Percentiles rank a stretch among this genome's conserved stretches.
phyloP scores from a whole-genome alignment of 495 filamentous ascomycete genomes.

The Talaromyces proteolyticus region DNA sequence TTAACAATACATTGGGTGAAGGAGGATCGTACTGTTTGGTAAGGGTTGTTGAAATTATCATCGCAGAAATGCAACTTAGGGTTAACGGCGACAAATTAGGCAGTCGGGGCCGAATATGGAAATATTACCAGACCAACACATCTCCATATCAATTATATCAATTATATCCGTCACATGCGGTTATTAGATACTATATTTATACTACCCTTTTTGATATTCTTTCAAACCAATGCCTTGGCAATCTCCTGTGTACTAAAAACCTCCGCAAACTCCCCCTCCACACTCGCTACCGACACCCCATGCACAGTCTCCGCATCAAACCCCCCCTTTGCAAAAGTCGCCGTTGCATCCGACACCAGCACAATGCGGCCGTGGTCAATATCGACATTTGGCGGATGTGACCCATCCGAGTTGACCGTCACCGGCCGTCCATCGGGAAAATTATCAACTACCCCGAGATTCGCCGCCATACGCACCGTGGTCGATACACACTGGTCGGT shows the following conservation, averaged over 20 bases:
- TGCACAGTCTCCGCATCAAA: constrained; percentile 44
- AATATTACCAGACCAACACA: too few species aligned
- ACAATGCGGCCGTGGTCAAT: constrained; percentile 36
- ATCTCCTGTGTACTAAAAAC: constrained; percentile 32
- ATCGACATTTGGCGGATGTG: constrained; percentile 10
- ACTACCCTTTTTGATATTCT: too few species aligned
- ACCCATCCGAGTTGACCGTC: constrained; percentile 14
- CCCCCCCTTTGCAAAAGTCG: constrained; percentile 35
- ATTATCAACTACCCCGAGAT: constrained; percentile 37
- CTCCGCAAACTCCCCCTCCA: constrained; percentile 43
- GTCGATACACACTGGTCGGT: constrained; percentile 49
- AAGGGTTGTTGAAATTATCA: too few species aligned
- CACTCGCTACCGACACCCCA: constrained; percentile 36
- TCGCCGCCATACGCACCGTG: constrained; percentile 42
- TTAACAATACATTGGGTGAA: too few species aligned
- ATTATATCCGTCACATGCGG: too few species aligned
- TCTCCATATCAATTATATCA: too few species aligned
- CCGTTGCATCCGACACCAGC: constrained; percentile 42
- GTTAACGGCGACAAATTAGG: too few species aligned
- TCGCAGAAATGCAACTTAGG: too few species aligned
- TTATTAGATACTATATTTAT: too few species aligned
- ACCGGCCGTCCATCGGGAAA: constrained; percentile 11
- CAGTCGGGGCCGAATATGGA: too few species aligned
- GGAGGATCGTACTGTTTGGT: too few species aligned
- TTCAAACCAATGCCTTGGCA: constrained; percentile 16